Evolutionary conservation across 768 basidiomycete species (phyloP).

Genomic region (Suillus americanus): DNA sequence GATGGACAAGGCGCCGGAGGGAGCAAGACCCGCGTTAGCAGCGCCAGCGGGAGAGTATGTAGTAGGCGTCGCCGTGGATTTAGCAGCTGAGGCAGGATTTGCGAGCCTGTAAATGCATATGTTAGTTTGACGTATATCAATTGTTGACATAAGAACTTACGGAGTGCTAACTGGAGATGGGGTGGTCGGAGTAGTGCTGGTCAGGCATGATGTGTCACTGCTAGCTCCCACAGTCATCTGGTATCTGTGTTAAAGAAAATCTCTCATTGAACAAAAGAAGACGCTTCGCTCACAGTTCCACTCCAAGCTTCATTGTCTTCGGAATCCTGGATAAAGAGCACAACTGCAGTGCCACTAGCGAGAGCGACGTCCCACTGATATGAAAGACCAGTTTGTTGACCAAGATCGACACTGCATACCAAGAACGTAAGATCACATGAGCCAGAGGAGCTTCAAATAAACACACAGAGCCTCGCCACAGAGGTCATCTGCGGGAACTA

Average conservation of each 20-base stretch:
- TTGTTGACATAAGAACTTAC: slow-evolving; percentile 7
- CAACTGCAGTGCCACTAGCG: slow-evolving; percentile 46
- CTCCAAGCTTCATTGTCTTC: slow-evolving; percentile 67
- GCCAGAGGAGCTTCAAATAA: not conserved
- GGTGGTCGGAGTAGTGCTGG: slow-evolving; percentile 8
- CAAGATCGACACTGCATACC: slow-evolving; percentile 54
- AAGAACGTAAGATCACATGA: slow-evolving; percentile 3
- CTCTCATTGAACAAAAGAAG: not conserved
- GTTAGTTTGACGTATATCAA: slow-evolving; percentile 9
- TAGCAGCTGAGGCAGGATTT: not conserved
- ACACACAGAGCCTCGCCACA: slow-evolving; percentile 65
- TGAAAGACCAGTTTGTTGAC: slow-evolving; percentile 46
- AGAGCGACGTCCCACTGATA: slow-evolving; percentile 42
- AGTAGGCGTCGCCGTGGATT: slow-evolving; percentile 15
- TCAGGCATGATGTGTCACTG: slow-evolving; percentile 39
- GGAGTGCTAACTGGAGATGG: slow-evolving; percentile 8
- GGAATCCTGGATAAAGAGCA: slow-evolving; percentile 54
- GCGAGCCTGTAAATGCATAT: slow-evolving; percentile 7
- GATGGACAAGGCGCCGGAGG: slow-evolving; percentile 22
- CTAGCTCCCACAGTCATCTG: slow-evolving; percentile 39
- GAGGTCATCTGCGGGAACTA: slow-evolving; percentile 50
- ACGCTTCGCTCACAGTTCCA: slow-evolving; percentile 43
- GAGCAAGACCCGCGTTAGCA: slow-evolving; percentile 31
- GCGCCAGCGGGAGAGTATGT: slow-evolving; percentile 29
- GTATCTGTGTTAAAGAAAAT: not conserved